A percentile compares a stretch with the other conserved stretches of the same genome.
These are phyloP conservation scores for Plenodomus biglobosus DNA, from an alignment of 2,329 filamentous ascomycete species.

Conservation along the genomic window DNA sequence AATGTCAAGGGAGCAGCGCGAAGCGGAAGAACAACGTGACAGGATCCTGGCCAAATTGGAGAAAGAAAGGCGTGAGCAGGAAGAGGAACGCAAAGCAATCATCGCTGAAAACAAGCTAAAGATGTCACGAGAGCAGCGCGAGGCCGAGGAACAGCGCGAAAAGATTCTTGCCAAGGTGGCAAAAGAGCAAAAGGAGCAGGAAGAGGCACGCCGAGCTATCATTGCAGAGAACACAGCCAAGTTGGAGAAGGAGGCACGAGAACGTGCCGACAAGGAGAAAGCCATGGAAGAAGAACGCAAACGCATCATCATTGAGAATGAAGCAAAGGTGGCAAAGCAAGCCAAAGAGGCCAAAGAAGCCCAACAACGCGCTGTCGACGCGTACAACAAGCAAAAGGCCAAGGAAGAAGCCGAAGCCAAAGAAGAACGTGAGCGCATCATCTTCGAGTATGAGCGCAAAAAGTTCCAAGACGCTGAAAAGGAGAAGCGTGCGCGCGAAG, in stretches of 20 bases:
- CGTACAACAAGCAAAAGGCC: constrained; percentile 37
- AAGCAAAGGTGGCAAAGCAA: constrained; percentile 31
- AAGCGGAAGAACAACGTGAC: constrained; percentile 28
- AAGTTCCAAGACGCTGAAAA: constrained; percentile 42
- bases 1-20: constrained; percentile 21
- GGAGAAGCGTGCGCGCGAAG: constrained; percentile 41
- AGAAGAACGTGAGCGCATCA: constrained; percentile 36
- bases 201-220: constrained; percentile 33
- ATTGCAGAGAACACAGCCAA: constrained; percentile 37
- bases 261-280: constrained; percentile 28
- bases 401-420: constrained; percentile 36
- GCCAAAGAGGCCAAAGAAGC: constrained; percentile 36
- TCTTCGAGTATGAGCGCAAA: constrained; percentile 42
- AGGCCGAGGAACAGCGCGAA: constrained; percentile 29
- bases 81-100: constrained; percentile 27
- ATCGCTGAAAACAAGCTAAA: constrained; percentile 30
- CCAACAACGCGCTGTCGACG: constrained; percentile 38
- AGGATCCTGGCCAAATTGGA: constrained; percentile 28
- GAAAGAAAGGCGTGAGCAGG: constrained; percentile 31
- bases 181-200: constrained; percentile 42
- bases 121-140: constrained; percentile 30
- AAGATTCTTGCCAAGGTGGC: constrained; percentile 42
- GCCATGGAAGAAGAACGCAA: constrained; percentile 31
- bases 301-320: constrained; percentile 33
- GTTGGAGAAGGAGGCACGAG: constrained; percentile 31